Evolutionary conservation across 75 land plant genomes (phyloP).

Genomic region (Selaginella tamariscina): DNA sequence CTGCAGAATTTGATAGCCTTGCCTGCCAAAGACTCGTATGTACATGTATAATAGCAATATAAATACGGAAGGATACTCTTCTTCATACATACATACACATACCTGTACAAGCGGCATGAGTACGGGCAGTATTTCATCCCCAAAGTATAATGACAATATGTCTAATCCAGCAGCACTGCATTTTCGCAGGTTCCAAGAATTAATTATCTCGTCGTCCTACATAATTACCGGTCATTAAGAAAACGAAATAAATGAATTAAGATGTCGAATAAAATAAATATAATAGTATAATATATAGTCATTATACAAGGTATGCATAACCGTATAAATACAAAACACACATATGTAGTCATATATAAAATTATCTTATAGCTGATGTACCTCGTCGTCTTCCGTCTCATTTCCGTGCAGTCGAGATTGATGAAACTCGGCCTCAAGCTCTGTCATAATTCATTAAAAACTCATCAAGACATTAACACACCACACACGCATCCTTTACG

Average conservation of each 20-base stretch:
- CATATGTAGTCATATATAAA: too few species aligned
- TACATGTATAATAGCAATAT: neutral
- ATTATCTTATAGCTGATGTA: neutral
- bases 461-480: too few species aligned
- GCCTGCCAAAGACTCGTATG: neutral
- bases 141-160: slow-evolving; percentile 76
- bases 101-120: slow-evolving; percentile 93
- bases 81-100: neutral
- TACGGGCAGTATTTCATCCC: slow-evolving; percentile 89
- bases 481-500: too few species aligned
- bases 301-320: too few species aligned
- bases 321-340: too few species aligned
- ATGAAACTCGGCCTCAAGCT: slow-evolving; percentile 94
- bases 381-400: slow-evolving; percentile 52
- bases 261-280: neutral
- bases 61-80: neutral
- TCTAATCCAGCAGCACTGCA: slow-evolving; percentile 98
- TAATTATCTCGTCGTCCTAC: slow-evolving; percentile 61
- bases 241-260: too few species aligned
- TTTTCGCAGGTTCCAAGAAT: slow-evolving; percentile 89
- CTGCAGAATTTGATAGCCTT: neutral
- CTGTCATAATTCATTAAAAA: slow-evolving; percentile 26
- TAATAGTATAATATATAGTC: too few species aligned
- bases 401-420: slow-evolving; percentile 74
- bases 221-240: too few species aligned